Base-by-base conservation (phyloP, 2,329 filamentous ascomycete species). In the Penicillium thymicola region DNA sequence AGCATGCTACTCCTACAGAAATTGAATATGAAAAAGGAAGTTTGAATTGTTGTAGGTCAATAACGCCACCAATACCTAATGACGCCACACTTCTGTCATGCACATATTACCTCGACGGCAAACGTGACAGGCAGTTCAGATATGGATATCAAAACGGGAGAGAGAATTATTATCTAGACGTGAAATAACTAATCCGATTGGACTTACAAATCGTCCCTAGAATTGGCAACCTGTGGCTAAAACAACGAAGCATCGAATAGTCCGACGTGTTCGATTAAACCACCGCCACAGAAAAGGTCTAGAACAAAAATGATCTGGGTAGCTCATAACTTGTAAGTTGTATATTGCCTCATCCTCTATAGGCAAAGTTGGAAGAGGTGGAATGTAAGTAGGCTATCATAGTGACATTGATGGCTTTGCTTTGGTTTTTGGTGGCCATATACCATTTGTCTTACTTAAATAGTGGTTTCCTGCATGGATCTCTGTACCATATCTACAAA, bases 281-380 rank as follows among this genome's bases (percentile, higher is more conserved):
- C 30, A 23, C 46, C 45, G 38, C 52, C 45, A 43, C 52, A 55
- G n/a, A 25, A 44, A 30, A 21, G 25, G 45, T 51, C 52, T 55
- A 55, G 52, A 55, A 30, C 38, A 28, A 7, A 36, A n/a, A 32
- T n/a, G 16, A 16, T 34, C 32, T 23, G 18, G 13, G 38, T 43
- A 38, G 45, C 30, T 44, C 13, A 47, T 23, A 6, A n/a, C 28
- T 14, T 25, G 10, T 37, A 30, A 16, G 11, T 27, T 28, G 21
- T 16, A 14, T 10, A 18, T 55, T 21, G 46, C 45, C 52, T 36
- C 38, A 43, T n/a, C n/a, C n/a, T n/a, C n/a, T 30, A 14, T 18
- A 43, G 38, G 25, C 38, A 27, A 46, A 36, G 14, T 23, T 51
- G 10, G n/a, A 9, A 18, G 18, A n/a, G 23, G 16, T 23, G 10